phyloP scores from a whole-genome alignment of 176 grass and related monocot genomes.

The Cenchrus americanus region DNA sequence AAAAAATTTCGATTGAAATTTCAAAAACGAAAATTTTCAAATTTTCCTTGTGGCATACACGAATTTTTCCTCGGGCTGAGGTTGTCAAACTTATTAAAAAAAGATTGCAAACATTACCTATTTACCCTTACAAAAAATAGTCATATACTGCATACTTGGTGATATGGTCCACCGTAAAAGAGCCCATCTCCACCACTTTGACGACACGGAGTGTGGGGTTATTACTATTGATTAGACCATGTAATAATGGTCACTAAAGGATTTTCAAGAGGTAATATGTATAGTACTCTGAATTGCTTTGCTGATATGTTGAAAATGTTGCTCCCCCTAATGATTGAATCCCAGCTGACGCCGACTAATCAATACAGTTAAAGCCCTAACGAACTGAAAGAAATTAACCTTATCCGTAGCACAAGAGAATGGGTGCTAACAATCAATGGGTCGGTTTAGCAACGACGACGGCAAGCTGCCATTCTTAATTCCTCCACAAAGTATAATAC shows the following conservation, averaged over 20 bases:
- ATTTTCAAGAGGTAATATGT: neutral
- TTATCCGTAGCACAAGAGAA: neutral
- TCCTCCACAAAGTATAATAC: neutral
- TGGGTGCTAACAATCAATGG: neutral
- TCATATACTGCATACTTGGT: too few relatives aligned
- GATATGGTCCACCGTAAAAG: too few relatives aligned
- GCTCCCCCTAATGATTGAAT: neutral
- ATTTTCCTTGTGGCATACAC: too few relatives aligned
- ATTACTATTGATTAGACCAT: too few relatives aligned
- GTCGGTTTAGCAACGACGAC: slow-evolving; percentile 9
- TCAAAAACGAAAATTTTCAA: too few relatives aligned
- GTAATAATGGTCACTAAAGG: neutral
- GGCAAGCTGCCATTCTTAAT: slow-evolving; percentile 19
- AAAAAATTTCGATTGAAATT: too few relatives aligned
- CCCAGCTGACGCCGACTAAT: neutral
- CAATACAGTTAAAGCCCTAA: neutral
- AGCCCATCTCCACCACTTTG: too few relatives aligned
- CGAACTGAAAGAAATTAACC: neutral
- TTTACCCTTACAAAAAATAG: too few relatives aligned
- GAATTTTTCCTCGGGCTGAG: too few relatives aligned
- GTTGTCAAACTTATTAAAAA: too few relatives aligned
- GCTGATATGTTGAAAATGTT: neutral
- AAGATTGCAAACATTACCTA: too few relatives aligned
- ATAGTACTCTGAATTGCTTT: neutral
- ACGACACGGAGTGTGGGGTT: too few relatives aligned